Evolutionary conservation across 441 rosid genomes (phyloP).

Genomic region (Mallotus japonicus): DNA sequence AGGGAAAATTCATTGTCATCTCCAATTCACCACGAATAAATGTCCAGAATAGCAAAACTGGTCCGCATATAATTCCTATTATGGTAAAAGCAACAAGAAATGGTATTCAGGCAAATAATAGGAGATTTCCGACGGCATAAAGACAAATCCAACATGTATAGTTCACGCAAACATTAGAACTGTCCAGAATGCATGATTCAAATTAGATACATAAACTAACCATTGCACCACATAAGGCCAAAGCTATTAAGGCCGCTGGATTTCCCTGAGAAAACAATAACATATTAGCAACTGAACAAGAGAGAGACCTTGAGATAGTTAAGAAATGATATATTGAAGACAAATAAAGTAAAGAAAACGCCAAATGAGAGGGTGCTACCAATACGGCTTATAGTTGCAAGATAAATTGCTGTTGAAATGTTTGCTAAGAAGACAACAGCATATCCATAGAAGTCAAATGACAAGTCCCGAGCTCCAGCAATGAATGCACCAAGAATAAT

Average conservation of each 20-base stretch:
- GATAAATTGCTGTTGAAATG: conserved; percentile 84
- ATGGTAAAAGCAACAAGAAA: conserved; percentile 27
- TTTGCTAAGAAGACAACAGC: conserved; percentile 81
- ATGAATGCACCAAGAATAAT: conserved; percentile 84
- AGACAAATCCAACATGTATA: not conserved
- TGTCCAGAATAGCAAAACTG: conserved; percentile 80
- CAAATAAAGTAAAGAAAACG: not conserved
- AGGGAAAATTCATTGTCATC: conserved; percentile 56
- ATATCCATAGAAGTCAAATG: conserved; percentile 90
- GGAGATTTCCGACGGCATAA: not conserved
- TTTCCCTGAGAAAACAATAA: conserved; percentile 56
- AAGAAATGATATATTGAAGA: conserved; percentile 13
- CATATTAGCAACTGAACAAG: conserved; percentile 12
- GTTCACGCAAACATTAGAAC: not conserved
- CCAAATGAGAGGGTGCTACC: conserved; percentile 44
- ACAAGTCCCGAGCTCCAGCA: conserved; percentile 96
- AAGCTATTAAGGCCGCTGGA: conserved; percentile 96
- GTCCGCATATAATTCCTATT: conserved; percentile 78
- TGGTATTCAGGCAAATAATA: conserved; percentile 13
- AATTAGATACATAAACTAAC: conserved; percentile 39
- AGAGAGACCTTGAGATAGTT: conserved; percentile 17
- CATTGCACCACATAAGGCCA: conserved; percentile 99
- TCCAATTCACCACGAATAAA: conserved; percentile 71
- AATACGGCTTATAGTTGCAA: conserved; percentile 81
- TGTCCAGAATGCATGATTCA: not conserved